Evolutionary conservation across 1,284 basidiomycete genomes (phyloP).

Genomic region (Coriolopsis trogii): DNA sequence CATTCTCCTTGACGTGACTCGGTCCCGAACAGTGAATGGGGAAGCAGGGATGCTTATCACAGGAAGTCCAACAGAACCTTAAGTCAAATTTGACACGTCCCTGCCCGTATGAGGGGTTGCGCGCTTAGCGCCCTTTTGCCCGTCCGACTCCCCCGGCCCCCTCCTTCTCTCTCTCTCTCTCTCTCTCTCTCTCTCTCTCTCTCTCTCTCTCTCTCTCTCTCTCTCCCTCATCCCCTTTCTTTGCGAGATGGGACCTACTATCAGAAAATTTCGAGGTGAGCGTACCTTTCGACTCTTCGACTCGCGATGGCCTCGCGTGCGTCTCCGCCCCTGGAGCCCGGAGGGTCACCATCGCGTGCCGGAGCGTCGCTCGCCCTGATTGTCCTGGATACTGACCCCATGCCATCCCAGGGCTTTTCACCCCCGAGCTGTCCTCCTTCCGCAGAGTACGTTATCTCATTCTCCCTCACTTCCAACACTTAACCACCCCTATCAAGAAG

Average conservation of each 20-base stretch:
- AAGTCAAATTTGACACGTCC: neutral
- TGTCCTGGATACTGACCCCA: neutral
- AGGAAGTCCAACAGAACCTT: neutral
- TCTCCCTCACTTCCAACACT: neutral
- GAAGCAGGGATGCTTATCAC: neutral
- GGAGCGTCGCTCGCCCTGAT: neutral
- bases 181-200: neutral
- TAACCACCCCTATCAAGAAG: neutral
- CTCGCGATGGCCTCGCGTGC: no score
- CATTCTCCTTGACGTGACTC: neutral
- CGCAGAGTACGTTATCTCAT: neutral
- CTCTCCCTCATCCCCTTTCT: neutral
- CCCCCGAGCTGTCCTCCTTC: neutral
- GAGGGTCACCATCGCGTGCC: neutral
- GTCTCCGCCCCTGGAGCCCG: neutral
- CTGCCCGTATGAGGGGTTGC: neutral
- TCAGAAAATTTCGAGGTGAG: no score
- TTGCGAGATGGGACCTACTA: no score
- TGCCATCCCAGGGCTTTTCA: neutral
- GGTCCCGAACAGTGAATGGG: no score
- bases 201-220: neutral
- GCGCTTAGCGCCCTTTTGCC: neutral
- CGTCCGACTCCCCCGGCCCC: neutral
- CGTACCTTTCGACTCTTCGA: no score
- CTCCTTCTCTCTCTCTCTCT: neutral